Base-by-base conservation (phyloP, 306 rosid genomes). In the Prunus mume region DNA sequence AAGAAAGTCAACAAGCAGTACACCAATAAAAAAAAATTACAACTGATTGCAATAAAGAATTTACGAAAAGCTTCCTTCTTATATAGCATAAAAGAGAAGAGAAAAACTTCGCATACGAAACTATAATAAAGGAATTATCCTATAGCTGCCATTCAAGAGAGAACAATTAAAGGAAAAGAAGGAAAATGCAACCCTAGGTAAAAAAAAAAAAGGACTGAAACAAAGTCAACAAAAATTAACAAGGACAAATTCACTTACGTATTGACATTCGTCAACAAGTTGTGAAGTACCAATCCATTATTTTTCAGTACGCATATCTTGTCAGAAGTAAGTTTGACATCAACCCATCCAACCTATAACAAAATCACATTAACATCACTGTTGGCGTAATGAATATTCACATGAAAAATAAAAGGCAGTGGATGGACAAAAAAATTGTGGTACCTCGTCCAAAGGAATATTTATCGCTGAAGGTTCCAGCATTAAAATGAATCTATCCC, bases 221-320 rank as follows among this genome's bases (percentile, higher is more conserved):
- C 14, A 71, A 52, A 62, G 76, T 67, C 76, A 68, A 70, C 28
- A 60, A 81, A 78, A 28, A 78, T 25, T 60, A 69, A 56, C 24
- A 28, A 71, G 68, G 43, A 74, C 68, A 61, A 65, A 81, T 65
- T 56, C 75, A 80, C 85, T 82, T 90, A 92, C 98, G n/a, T 76
- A 12, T 80, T 78, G 67, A 30, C 83, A 80, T 87, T 68, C 34
- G 84, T 68, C 72, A 83, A 75, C 78, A 78, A 77, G 69, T 76
- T 79, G 75, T 79, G 93, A 70, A 85, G 82, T 66, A 89, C 81
- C 83, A 95, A 77, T 72, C 85, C 93, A 65, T 90, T 85, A 78
- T 85, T 93, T 83, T 87, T 95, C 85, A 95, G 81, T 79, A 95
- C 83, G 96, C 97, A 95, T 79, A 95, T 87, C 91, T 88, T 92